Conservation (phyloP, 2,329 filamentous ascomycete species). For the Neofusicoccum sp. region DNA sequence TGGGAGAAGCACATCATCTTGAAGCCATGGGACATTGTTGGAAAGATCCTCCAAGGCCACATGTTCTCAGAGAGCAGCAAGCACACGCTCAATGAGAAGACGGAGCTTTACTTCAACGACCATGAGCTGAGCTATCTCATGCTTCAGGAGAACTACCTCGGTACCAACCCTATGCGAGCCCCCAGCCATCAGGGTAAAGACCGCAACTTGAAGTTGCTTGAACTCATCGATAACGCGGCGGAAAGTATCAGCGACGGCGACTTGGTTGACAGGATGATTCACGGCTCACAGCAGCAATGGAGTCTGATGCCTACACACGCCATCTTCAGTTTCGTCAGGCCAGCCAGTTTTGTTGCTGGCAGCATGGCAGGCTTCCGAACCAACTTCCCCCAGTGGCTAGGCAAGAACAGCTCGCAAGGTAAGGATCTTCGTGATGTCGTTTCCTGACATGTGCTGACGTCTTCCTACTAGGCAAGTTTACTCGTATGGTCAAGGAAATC, state of each 20-base stretch:
- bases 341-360: slow-evolving; percentile 82
- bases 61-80: slow-evolving; percentile 83
- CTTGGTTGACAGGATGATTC: slow-evolving; percentile 95
- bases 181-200: slow-evolving; percentile 64
- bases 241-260: slow-evolving; percentile 98
- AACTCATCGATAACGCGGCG: slow-evolving; percentile 82
- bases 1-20: slow-evolving; percentile 98
- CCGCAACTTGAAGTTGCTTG: slow-evolving; percentile 75
- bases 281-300: slow-evolving; percentile 97
- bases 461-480: slow-evolving; percentile 52
- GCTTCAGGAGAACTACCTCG: slow-evolving; percentile 97
- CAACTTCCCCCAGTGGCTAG: slow-evolving; percentile 86
- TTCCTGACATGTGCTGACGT: no score
- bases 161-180: slow-evolving; percentile 70
- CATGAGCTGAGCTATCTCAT: slow-evolving; percentile 97
- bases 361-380: slow-evolving; percentile 65
- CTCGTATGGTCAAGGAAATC: slow-evolving; percentile 83
- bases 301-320: slow-evolving; percentile 96
- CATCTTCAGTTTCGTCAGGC: slow-evolving; percentile 89
- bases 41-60: slow-evolving; percentile 84
- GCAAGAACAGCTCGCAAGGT: slow-evolving; percentile 81
- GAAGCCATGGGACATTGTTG: slow-evolving; percentile 97
- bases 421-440: no score
- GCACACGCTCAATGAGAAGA: slow-evolving; percentile 91
- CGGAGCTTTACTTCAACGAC: slow-evolving; percentile 98